Base-by-base conservation (phyloP, 148 eudicot genomes). In the Bassia scoparia region DNA sequence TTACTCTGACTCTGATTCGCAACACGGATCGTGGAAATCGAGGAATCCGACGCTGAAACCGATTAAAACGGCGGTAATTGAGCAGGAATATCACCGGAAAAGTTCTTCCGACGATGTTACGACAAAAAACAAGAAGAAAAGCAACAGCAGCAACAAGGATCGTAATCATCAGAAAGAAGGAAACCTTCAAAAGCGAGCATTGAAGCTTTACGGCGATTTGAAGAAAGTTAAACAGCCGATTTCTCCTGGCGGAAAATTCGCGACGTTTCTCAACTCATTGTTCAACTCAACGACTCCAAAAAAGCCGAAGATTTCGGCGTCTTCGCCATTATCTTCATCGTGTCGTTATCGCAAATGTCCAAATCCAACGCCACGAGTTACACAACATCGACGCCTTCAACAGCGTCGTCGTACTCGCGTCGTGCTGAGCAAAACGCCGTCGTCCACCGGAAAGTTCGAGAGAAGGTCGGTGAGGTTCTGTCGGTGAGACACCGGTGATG, bases 141-240 rank as follows among this genome's bases (percentile, higher is more conserved):
- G 7, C 41, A 37, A 41, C 12, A 14, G 12, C 10, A 41, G 46
- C 18, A 74, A 59, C 24, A 75, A n/a, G n/a, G n/a, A n/a, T n/a
- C n/a, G n/a, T n/a, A n/a, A n/a, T n/a, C n/a, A n/a, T n/a, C n/a
- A n/a, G n/a, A n/a, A 79, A 21, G 74, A 76, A 65, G 78, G 78
- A 16, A 74, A 71, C 14, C 66, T 78, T 10, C 76, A 68, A 24
- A 69, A 69, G 17, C 20, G 77, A 69, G 93, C 96, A 27, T 77
- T 94, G 87, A 94, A 94, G 80, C 78, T 94, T 35, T 91, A 94
- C 78, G 87, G 90, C 27, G 90, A 94, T 69, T 80, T 94, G 61
- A 94, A 91, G 87, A 91, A 87, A 67, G 88, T 72, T 50, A 90
- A 87, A 83, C 89, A 89, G 37, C 98, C 97, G 68, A 91, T 94